These are phyloP conservation scores for Corynespora cassiicola DNA, from an alignment of 2,329 filamentous ascomycete species.

Conservation along the genomic window DNA sequence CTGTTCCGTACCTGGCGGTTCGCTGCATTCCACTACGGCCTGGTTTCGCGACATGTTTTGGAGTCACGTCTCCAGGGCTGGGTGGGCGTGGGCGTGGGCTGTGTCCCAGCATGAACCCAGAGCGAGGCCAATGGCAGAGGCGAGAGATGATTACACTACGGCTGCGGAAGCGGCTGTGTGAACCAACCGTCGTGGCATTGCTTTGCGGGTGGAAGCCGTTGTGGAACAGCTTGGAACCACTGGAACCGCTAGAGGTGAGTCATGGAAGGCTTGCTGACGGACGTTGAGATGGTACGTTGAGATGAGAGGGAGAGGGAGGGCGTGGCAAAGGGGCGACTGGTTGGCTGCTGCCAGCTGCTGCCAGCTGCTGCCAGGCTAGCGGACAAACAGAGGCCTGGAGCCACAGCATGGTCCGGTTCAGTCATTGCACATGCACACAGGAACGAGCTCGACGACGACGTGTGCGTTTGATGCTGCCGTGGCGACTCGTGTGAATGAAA, in stretches of 20 bases:
- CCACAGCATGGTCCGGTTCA: too few relatives aligned
- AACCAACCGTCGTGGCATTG: conserved; percentile 5
- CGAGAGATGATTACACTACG: conserved; percentile 12
- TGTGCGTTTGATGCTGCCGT: too few relatives aligned
- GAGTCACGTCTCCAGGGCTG: conserved; percentile 17
- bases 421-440: too few relatives aligned
- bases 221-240: conserved; percentile 10
- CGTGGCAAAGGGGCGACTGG: not conserved
- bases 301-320: too few relatives aligned
- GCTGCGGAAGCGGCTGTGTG: not conserved
- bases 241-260: too few relatives aligned
- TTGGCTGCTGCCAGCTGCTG: not conserved
- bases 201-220: conserved; percentile 4
- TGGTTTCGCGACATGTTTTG: conserved; percentile 18
- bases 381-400: too few relatives aligned
- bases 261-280: too few relatives aligned
- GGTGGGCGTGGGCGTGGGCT: too few relatives aligned
- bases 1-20: conserved; percentile 20
- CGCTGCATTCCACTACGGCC: conserved; percentile 18
- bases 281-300: too few relatives aligned
- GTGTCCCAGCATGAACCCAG: conserved; percentile 15
- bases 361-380: too few relatives aligned
- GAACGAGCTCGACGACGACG: too few relatives aligned
- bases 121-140: conserved; percentile 23
- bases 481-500: too few relatives aligned